Evolutionary conservation across 2,329 filamentous ascomycete genomes (phyloP).

Genomic region (Sporothrix variecibatus): DNA sequence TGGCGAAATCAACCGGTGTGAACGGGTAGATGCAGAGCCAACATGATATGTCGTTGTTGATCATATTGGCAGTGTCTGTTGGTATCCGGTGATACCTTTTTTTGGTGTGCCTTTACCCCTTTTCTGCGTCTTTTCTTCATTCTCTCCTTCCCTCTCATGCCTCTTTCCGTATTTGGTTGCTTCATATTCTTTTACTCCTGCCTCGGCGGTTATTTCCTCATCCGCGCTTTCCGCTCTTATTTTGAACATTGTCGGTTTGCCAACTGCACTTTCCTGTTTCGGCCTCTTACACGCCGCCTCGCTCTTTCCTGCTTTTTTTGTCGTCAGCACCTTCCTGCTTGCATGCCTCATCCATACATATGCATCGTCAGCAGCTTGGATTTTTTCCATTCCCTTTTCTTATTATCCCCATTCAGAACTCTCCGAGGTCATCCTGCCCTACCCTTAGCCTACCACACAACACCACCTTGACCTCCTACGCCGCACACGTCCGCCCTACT

Average conservation of each 20-base stretch:
- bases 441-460: background rate
- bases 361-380: background rate
- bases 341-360: background rate
- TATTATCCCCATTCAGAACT: background rate
- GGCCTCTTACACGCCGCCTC: background rate
- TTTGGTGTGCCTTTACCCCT: background rate
- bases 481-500: background rate
- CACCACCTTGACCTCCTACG: background rate
- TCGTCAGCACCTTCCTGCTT: background rate
- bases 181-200: background rate
- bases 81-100: background rate
- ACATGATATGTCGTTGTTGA: background rate
- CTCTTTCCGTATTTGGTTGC: no score
- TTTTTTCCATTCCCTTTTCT: background rate
- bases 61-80: background rate
- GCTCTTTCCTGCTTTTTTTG: background rate
- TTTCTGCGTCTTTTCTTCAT: background rate
- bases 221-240: slow-evolving; percentile 12
- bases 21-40: background rate
- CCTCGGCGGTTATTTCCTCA: background rate
- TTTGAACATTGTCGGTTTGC: background rate
- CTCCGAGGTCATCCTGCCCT: background rate
- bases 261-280: background rate
- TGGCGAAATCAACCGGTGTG: background rate
- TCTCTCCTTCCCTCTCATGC: background rate